These are phyloP conservation scores for Stephania cephalantha DNA, from an alignment of 164 flowering plant species.

Conservation along the genomic window DNA sequence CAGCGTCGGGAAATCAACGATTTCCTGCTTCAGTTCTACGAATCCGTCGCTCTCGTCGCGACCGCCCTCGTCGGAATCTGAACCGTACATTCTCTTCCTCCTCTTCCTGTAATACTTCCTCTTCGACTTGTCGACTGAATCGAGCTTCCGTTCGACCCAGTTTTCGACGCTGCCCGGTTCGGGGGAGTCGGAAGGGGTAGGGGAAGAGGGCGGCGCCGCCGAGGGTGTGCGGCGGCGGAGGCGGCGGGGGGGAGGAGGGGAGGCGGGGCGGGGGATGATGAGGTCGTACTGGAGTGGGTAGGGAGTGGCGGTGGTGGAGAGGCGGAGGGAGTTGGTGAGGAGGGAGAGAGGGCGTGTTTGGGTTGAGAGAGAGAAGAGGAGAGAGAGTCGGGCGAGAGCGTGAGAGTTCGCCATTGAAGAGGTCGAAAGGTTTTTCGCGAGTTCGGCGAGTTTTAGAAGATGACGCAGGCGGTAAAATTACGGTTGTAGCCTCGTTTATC, in stretches of 20 bases:
- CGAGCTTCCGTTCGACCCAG: too few species aligned
- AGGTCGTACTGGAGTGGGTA: conserved; percentile 91
- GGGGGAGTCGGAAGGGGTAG: neutral
- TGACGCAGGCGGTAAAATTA: too few species aligned
- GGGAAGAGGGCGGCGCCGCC: neutral
- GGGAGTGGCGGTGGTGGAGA: conserved; percentile 52
- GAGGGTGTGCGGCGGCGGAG: neutral
- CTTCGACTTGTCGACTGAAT: conserved; percentile 59
- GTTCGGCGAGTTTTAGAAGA: too few species aligned
- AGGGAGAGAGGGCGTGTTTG: conserved; percentile 3
- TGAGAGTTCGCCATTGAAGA: conserved; percentile 30
- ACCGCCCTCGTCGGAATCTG: conserved; percentile 61
- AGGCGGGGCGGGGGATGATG: conserved; percentile 59
- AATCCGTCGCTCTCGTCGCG: conserved; percentile 32
- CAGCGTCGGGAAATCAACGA: conserved; percentile 56
- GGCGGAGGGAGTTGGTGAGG: conserved; percentile 8
- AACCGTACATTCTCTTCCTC: conserved; percentile 77
- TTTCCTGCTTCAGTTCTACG: conserved; percentile 78
- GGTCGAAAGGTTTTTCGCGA: too few species aligned
- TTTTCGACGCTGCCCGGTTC: neutral
- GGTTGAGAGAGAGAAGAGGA: conserved; percentile 19
- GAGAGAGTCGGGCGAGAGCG: conserved; percentile 19
- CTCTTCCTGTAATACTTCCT: conserved; percentile 78
- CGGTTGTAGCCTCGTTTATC: too few species aligned
- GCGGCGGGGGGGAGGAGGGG: conserved; percentile 17